Evolutionary conservation across 1,139 yeast species (phyloP).

Genomic region (Tardiomyces depauwii): DNA sequence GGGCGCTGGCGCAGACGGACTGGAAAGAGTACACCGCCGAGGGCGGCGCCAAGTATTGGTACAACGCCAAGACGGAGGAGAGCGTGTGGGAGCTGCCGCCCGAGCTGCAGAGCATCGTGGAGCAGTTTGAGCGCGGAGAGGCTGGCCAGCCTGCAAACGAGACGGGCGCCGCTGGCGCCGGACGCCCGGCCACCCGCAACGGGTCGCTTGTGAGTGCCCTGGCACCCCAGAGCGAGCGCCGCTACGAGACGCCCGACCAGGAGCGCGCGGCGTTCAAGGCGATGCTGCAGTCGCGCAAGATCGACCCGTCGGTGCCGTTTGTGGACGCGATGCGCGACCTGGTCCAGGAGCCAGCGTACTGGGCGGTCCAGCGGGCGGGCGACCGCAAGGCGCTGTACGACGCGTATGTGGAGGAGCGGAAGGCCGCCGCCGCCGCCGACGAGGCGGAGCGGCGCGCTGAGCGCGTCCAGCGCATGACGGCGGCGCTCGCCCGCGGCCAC

Average conservation of each 20-base stretch:
- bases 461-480: slow-evolving; percentile 42
- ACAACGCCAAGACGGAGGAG: slow-evolving; percentile 50
- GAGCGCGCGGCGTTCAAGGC: slow-evolving; percentile 31
- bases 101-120: slow-evolving; percentile 17
- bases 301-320: slow-evolving; percentile 50
- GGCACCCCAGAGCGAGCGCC: slow-evolving; percentile 1
- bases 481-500: slow-evolving; percentile 33
- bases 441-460: slow-evolving; percentile 38
- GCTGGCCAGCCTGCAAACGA: not conserved
- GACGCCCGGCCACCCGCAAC: not conserved
- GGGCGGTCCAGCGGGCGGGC: slow-evolving; percentile 55
- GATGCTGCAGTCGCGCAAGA: slow-evolving; percentile 41
- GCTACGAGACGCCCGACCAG: slow-evolving; percentile 1
- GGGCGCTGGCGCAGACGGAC: slow-evolving; percentile 27
- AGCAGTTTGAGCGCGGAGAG: slow-evolving; percentile 7
- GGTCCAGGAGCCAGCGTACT: slow-evolving; percentile 52
- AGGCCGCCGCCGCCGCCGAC: slow-evolving; percentile 39
- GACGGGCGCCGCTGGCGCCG: not conserved
- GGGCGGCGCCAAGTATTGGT: slow-evolving; percentile 64
- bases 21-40: slow-evolving; percentile 61
- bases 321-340: slow-evolving; percentile 51
- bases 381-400: slow-evolving; percentile 56
- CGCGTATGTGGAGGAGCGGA: slow-evolving; percentile 11
- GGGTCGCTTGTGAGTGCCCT: slow-evolving; percentile 1
- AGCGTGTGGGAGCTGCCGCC: slow-evolving; percentile 76